Conservation (phyloP, 2,329 filamentous ascomycete genomes). For the Metarhizium brunneum region DNA sequence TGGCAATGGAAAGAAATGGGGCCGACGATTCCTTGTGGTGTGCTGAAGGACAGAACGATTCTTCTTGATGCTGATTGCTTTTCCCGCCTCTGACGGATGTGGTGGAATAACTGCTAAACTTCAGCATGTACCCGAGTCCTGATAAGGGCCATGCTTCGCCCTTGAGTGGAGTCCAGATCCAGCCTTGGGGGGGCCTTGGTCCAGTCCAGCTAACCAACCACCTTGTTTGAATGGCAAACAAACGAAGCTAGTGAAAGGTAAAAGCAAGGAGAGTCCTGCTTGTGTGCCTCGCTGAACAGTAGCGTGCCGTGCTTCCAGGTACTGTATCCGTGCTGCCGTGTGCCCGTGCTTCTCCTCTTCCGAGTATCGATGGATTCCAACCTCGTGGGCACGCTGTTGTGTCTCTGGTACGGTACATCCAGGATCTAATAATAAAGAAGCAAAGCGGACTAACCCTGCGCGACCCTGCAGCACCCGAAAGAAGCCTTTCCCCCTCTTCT, state of each 20-base stretch:
- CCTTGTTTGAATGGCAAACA: not conserved
- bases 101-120: not conserved
- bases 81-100: not conserved
- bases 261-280: constrained; percentile 3
- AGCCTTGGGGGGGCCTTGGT: constrained; percentile 11
- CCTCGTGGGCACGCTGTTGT: too few species aligned
- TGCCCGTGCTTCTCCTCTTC: too few species aligned
- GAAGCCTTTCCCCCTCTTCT: too few species aligned
- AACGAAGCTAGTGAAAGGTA: constrained; percentile 5
- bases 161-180: constrained; percentile 26
- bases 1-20: not conserved
- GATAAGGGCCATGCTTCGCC: constrained; percentile 12
- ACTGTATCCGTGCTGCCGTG: not conserved
- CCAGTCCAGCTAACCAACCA: constrained; percentile 6
- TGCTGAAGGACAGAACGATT: not conserved
- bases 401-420: too few species aligned
- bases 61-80: not conserved
- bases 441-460: too few species aligned
- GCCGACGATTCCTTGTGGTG: not conserved
- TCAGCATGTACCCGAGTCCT: not conserved
- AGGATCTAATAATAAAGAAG: too few species aligned
- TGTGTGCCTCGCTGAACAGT: not conserved
- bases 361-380: too few species aligned
- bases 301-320: not conserved
- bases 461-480: too few species aligned